These are phyloP conservation scores for Corchorus capsularis DNA, from an alignment of 345 rosid species.

Conservation along the genomic window DNA sequence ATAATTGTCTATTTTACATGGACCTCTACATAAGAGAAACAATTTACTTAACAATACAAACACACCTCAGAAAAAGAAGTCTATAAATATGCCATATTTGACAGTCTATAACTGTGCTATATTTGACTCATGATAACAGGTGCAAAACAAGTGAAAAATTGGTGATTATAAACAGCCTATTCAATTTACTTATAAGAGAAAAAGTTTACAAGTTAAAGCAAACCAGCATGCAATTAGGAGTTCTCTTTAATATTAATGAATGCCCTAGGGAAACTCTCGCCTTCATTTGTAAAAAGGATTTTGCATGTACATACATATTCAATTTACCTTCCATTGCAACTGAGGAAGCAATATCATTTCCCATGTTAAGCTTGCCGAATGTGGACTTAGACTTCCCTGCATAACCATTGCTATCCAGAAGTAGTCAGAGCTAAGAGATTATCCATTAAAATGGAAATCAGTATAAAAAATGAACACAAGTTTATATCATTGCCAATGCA, in stretches of 20 bases:
- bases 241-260: not conserved
- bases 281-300: slow-evolving; percentile 2
- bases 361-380: slow-evolving; percentile 20
- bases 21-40: not conserved
- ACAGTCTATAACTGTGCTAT: not conserved
- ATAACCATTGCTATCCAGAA: slow-evolving; percentile 27
- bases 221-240: not conserved
- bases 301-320: not conserved
- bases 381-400: slow-evolving; percentile 43
- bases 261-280: not conserved
- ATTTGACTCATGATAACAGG: not conserved
- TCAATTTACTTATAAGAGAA: not conserved
- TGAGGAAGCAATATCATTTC: slow-evolving; percentile 30
- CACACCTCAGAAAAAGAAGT: not conserved
- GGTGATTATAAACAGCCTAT: not conserved
- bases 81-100: not conserved
- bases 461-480: not conserved
- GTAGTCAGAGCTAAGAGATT: not conserved
- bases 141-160: not conserved
- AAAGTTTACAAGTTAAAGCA: not conserved
- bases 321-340: slow-evolving; percentile 32
- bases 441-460: not conserved
- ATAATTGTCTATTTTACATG: not conserved
- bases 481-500: not conserved
- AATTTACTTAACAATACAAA: not conserved